Evolutionary conservation across 495 filamentous ascomycete genomes (phyloP).

Genomic region (Chaetomium fimeti): DNA sequence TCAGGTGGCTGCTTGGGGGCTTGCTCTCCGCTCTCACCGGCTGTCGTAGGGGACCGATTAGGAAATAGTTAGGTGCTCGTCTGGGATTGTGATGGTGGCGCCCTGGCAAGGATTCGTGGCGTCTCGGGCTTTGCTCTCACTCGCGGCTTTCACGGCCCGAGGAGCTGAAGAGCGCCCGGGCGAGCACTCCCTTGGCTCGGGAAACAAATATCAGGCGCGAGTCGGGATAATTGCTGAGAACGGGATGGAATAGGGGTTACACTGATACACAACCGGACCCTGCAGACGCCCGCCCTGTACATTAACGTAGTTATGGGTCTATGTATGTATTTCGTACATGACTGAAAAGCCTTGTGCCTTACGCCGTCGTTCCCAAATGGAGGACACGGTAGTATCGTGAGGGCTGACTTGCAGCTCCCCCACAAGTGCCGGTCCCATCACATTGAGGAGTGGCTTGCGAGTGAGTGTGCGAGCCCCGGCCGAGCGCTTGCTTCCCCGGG

Average conservation of each 20-base stretch:
- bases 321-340: background rate
- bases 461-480: background rate
- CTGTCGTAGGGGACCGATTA: conserved; percentile 10
- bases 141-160: background rate
- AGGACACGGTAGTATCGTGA: background rate
- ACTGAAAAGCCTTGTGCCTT: background rate
- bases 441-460: background rate
- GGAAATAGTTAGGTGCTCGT: background rate
- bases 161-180: background rate
- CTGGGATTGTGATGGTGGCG: conserved; percentile 18
- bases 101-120: conserved; percentile 9
- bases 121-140: conserved; percentile 2
- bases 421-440: conserved; percentile 5
- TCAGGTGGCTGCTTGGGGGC: background rate
- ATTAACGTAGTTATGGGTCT: background rate
- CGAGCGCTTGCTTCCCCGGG: background rate
- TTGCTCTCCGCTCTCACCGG: conserved; percentile 15
- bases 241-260: background rate
- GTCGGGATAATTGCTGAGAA: background rate
- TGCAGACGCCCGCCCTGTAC: background rate
- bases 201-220: background rate
- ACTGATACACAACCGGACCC: background rate
- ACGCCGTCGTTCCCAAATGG: background rate
- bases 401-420: conserved; percentile 1
- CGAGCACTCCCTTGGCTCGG: background rate